These are phyloP conservation scores for Trichopus zeylanicus DNA, from an alignment of 116 monocot genomes.

Conservation along the genomic window DNA sequence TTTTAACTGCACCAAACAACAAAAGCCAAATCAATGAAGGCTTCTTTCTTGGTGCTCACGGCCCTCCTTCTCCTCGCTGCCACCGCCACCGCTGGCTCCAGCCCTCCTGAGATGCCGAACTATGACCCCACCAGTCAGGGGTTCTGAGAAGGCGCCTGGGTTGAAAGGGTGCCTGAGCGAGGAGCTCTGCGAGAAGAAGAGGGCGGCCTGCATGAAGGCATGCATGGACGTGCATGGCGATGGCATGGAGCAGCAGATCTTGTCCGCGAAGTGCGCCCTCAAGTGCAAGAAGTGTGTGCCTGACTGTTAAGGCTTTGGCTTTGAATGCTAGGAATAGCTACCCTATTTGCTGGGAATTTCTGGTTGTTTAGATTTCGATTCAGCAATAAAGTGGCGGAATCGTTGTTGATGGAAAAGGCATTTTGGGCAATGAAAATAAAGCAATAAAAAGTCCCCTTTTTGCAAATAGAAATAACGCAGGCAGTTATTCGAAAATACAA, in stretches of 20 bases:
- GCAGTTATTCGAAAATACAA: no score
- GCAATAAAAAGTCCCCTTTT: no score
- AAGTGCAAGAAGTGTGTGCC: slow-evolving; percentile 13
- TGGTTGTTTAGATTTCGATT: no score
- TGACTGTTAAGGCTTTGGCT: neutral
- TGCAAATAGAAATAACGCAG: no score
- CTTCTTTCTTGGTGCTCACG: neutral
- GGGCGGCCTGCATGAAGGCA: slow-evolving; percentile 4
- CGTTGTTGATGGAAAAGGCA: no score
- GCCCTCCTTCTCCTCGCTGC: neutral
- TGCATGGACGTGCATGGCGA: neutral
- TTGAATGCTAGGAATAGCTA: no score
- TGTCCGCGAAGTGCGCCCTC: slow-evolving; percentile 2
- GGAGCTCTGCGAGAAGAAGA: slow-evolving; percentile 6
- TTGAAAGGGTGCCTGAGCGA: slow-evolving; percentile 2
- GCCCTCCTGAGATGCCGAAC: no score
- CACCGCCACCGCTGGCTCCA: no score
- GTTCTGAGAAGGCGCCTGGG: neutral
- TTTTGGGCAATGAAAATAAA: no score
- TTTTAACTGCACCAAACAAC: neutral
- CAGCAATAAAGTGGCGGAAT: no score
- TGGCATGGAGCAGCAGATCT: neutral
- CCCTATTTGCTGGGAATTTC: no score
- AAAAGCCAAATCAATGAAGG: neutral
- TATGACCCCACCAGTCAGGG: neutral